Percentiles rank a stretch among this genome's conserved stretches.
Conservation (phyloP, 2,329 filamentous ascomycete species). For the Cadophora sp. region DNA sequence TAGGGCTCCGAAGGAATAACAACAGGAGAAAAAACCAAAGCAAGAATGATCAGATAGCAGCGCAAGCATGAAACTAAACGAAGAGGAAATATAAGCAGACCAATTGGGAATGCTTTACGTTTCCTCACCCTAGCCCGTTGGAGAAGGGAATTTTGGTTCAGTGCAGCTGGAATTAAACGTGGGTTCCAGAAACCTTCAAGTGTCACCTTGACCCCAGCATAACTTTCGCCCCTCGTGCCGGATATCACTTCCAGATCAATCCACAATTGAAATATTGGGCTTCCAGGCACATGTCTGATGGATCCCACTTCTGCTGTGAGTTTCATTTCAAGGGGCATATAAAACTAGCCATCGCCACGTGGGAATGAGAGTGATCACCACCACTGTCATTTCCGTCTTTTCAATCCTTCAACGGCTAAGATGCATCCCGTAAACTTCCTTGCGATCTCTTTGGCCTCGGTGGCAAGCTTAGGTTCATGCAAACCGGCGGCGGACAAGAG, state of each 20-base stretch:
- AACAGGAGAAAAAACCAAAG: neutral
- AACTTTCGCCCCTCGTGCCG: neutral
- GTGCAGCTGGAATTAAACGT: neutral
- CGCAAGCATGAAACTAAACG: neutral
- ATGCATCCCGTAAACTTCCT: slow-evolving; percentile 12
- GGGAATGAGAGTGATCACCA: neutral
- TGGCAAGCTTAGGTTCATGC: slow-evolving; percentile 3
- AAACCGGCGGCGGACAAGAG: neutral
- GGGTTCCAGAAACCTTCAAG: neutral
- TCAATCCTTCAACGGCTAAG: slow-evolving; percentile 10
- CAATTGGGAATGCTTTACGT: too few species aligned
- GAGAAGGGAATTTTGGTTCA: too few species aligned
- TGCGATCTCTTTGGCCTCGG: slow-evolving; percentile 1
- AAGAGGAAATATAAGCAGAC: neutral
- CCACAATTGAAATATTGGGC: neutral
- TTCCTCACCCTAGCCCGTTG: neutral
- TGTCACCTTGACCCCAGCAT: neutral
- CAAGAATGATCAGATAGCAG: neutral
- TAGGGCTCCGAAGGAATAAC: neutral
- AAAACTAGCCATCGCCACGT: neutral
- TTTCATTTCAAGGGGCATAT: neutral
- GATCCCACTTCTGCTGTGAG: neutral
- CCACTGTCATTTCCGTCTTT: slow-evolving; percentile 4
- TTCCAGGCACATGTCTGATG: neutral
- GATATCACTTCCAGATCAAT: neutral